Percentiles rank a stretch among this genome's conserved stretches.
Evolutionary conservation across 1,284 basidiomycete genomes (phyloP).

Genomic region (Tylopilus sp.): DNA sequence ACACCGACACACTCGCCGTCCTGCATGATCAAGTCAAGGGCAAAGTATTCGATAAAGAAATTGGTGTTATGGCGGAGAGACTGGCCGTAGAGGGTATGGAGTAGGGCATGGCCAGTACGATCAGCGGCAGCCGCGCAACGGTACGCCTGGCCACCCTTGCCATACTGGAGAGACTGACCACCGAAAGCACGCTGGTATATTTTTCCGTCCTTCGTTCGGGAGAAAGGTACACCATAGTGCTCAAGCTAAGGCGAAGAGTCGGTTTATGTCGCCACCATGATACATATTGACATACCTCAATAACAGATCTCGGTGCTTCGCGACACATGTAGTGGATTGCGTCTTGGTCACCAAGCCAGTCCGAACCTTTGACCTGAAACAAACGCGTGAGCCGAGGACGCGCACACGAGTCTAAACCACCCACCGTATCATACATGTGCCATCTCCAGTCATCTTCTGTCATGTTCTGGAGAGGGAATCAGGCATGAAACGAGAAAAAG

Average conservation of each 20-base stretch:
- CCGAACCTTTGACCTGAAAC: slow-evolving; percentile 90
- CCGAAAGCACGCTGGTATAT: slow-evolving; percentile 99
- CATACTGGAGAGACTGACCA: slow-evolving; percentile 95
- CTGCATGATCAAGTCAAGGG: slow-evolving; percentile 97
- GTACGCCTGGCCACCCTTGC: slow-evolving; percentile 99
- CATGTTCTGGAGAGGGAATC: slow-evolving; percentile 75
- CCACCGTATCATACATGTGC: slow-evolving; percentile 99
- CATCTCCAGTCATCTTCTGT: slow-evolving; percentile 99
- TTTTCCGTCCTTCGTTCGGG: slow-evolving; percentile 98
- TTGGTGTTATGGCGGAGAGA: slow-evolving; percentile 99
- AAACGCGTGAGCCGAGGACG: slow-evolving; percentile 12
- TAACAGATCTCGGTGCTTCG: slow-evolving; percentile 91
- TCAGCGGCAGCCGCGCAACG: slow-evolving; percentile 98
- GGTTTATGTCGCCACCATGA: background rate
- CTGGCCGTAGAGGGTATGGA: slow-evolving; percentile 99
- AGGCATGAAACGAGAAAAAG: slow-evolving; percentile 12
- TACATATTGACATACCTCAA: slow-evolving; percentile 59
- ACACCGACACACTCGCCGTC: slow-evolving; percentile 99
- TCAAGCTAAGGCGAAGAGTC: slow-evolving; percentile 66
- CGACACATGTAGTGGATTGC: slow-evolving; percentile 99
- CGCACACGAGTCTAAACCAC: slow-evolving; percentile 8
- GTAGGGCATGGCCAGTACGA: slow-evolving; percentile 96
- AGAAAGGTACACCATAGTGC: slow-evolving; percentile 99
- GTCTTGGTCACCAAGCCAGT: slow-evolving; percentile 99
- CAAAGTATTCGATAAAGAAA: slow-evolving; percentile 99